A percentile compares a stretch with the other conserved stretches of the same genome.
Conservation (phyloP, 1,139 yeast genomes). For the Suzukiozyma palmioleophila region DNA sequence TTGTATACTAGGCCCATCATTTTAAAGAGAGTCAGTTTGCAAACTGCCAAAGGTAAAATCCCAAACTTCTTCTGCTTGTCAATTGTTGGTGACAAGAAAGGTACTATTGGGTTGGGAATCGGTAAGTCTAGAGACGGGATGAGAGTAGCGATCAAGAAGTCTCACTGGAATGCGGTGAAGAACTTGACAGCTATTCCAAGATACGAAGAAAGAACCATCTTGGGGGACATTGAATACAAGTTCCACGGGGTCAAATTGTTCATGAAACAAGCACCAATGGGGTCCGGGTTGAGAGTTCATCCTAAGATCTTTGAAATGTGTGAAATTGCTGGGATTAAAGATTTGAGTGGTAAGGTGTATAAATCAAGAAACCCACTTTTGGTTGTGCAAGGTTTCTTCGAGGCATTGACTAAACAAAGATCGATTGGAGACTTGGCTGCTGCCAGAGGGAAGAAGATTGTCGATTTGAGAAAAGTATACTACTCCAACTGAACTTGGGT, state of each 20-base stretch:
- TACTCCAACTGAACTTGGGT: constrained; percentile 44
- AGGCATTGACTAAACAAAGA: constrained; percentile 78
- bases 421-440: constrained; percentile 85
- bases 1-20: constrained; percentile 66
- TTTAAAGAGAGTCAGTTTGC: constrained; percentile 82
- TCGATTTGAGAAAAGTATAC: constrained; percentile 87
- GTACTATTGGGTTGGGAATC: constrained; percentile 93
- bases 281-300: constrained; percentile 91
- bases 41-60: constrained; percentile 92
- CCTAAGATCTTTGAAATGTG: constrained; percentile 89
- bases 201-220: constrained; percentile 86
- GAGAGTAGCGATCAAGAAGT: constrained; percentile 74
- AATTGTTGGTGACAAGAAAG: constrained; percentile 89
- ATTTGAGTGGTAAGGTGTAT: constrained; percentile 85
- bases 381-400: constrained; percentile 85
- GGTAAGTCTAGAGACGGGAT: constrained; percentile 85
- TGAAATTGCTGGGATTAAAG: constrained; percentile 92
- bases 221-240: constrained; percentile 78
- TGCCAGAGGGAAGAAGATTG: constrained; percentile 91
- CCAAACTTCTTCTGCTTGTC: constrained; percentile 80
- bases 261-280: constrained; percentile 85
- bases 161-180: constrained; percentile 93
- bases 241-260: constrained; percentile 83
- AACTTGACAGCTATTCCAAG: constrained; percentile 79
- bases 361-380: constrained; percentile 93